These are phyloP conservation scores for Aristolochia contorta DNA, from an alignment of 164 flowering plant species.

Conservation along the genomic window DNA sequence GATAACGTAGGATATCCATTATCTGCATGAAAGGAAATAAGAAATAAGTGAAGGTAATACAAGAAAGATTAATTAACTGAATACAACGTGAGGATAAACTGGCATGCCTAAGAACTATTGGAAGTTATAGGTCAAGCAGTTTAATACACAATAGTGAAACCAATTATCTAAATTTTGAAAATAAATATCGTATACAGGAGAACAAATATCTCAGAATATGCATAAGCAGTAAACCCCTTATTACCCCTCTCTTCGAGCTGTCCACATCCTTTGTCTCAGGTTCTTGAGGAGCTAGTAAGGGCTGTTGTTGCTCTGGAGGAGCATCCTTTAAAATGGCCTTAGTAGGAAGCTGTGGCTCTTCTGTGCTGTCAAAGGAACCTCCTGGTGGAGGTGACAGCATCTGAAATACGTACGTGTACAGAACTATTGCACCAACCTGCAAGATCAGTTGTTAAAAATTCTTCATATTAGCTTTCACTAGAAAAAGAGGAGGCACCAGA, in stretches of 20 bases:
- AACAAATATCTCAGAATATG: no score
- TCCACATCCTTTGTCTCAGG: slow-evolving; percentile 17
- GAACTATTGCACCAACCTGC: slow-evolving; percentile 92
- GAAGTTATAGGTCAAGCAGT: no score
- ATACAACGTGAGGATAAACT: no score
- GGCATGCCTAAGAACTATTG: no score
- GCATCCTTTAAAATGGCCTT: slow-evolving; percentile 31
- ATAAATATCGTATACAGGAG: no score
- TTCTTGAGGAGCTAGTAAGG: slow-evolving; percentile 42
- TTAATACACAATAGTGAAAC: no score
- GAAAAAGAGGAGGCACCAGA: no score
- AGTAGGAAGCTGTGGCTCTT: slow-evolving; percentile 38
- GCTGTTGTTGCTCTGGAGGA: slow-evolving; percentile 61
- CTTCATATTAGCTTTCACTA: no score
- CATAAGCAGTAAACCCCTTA: slow-evolving; percentile 4
- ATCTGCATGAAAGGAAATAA: slow-evolving; percentile 39
- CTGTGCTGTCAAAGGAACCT: slow-evolving; percentile 62
- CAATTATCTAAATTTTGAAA: no score
- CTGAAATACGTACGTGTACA: slow-evolving; percentile 83
- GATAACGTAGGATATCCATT: slow-evolving; percentile 22
- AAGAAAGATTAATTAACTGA: no score
- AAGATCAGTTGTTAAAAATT: background rate
- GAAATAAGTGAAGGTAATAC: background rate
- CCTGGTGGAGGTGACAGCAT: slow-evolving; percentile 95
- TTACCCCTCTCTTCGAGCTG: slow-evolving; percentile 37